Evolutionary conservation across 2,329 filamentous ascomycete genomes (phyloP).

Genomic region (Curvularia verruculosa): DNA sequence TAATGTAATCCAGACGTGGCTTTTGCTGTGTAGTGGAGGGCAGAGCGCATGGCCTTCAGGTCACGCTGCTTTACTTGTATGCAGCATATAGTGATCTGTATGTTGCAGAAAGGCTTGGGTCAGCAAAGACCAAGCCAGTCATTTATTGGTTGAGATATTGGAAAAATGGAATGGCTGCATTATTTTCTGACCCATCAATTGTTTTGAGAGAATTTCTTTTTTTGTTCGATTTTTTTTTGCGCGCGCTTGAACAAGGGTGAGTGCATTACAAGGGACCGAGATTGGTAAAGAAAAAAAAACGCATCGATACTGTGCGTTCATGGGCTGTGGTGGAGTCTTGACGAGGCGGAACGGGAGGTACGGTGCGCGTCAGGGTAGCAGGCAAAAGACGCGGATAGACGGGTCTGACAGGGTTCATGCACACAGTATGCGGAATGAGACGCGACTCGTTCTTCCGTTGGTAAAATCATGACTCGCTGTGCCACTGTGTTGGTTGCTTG

Average conservation of each 20-base stretch:
- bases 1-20: constrained; percentile 6
- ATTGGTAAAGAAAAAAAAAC: not conserved
- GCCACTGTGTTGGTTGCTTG: not conserved
- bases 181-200: constrained; percentile 4
- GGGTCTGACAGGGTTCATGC: constrained; percentile 10
- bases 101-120: not conserved
- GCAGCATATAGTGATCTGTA: constrained; percentile 9
- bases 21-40: constrained; percentile 4
- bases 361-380: constrained; percentile 13
- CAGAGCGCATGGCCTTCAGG: constrained; percentile 10
- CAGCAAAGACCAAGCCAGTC: not conserved
- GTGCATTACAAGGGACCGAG: constrained; percentile 1
- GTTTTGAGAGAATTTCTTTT: not conserved
- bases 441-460: constrained; percentile 7
- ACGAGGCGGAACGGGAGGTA: constrained; percentile 19
- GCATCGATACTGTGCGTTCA: constrained; percentile 1
- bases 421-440: constrained; percentile 6
- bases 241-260: not conserved
- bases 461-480: constrained; percentile 5
- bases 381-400: constrained; percentile 11
- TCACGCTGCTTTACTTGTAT: constrained; percentile 13
- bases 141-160: constrained; percentile 1
- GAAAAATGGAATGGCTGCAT: constrained; percentile 13
- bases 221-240: not conserved
- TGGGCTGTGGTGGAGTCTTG: constrained; percentile 4